Evolutionary conservation across 2,329 filamentous ascomycete genomes (phyloP).

Genomic region (Trichoderma semiorbis): DNA sequence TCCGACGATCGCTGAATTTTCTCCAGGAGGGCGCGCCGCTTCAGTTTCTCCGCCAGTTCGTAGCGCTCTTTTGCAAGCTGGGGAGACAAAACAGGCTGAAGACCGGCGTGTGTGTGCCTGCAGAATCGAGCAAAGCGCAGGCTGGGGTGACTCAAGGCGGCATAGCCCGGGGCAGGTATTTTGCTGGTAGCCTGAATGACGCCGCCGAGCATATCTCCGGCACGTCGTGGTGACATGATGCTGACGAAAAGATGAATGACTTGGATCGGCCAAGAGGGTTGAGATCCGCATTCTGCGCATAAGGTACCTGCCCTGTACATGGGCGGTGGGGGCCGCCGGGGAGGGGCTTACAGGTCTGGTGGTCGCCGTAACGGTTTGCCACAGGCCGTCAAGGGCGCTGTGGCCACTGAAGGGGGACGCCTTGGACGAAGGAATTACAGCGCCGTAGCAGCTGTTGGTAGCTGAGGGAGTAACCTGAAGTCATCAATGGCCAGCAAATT

Average conservation of each 20-base stretch:
- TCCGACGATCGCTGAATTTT: background rate
- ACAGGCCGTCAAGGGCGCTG: background rate
- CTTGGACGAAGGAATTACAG: background rate
- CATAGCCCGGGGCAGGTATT: background rate
- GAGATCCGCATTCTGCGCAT: constrained; percentile 9
- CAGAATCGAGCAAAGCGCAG: constrained; percentile 13
- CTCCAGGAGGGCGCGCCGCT: background rate
- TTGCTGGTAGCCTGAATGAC: background rate
- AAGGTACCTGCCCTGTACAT: constrained; percentile 1
- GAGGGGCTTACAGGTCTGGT: background rate
- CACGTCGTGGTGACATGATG: constrained; percentile 9
- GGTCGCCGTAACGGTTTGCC: background rate
- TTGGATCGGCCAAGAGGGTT: background rate
- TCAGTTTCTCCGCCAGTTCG: background rate
- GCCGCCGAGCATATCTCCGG: background rate
- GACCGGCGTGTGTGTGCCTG: background rate
- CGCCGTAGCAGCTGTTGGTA: background rate
- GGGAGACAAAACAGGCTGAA: background rate
- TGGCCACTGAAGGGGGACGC: background rate
- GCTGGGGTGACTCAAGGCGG: background rate
- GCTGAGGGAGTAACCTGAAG: background rate
- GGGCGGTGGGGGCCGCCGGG: background rate
- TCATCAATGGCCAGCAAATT: background rate
- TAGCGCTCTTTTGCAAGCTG: background rate
- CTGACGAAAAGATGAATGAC: constrained; percentile 6